phyloP scores from a whole-genome alignment of 176 grass and related monocot genomes.

The Hordeum vulgare region DNA sequence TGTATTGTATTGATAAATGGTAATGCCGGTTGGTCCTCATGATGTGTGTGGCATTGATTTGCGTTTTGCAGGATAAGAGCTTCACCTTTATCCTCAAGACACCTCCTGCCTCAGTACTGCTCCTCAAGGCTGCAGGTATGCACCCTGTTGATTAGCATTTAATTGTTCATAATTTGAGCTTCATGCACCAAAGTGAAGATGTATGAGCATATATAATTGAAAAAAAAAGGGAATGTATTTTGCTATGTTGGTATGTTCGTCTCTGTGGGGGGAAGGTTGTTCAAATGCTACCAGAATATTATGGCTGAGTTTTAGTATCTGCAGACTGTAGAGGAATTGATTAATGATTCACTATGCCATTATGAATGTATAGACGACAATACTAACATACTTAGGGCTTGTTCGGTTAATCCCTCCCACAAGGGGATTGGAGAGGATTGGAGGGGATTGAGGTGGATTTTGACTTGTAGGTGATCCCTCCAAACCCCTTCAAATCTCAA shows the following conservation, averaged over 20 bases:
- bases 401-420: too few relatives aligned
- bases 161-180: neutral
- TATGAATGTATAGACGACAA: neutral
- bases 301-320: neutral
- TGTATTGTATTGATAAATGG: too few relatives aligned
- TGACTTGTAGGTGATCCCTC: too few relatives aligned
- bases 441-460: too few relatives aligned
- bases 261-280: neutral
- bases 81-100: slow-evolving; percentile 98
- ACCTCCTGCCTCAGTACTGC: slow-evolving; percentile 85
- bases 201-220: neutral
- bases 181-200: neutral
- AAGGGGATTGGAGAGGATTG: too few relatives aligned
- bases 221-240: neutral
- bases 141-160: neutral
- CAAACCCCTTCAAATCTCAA: too few relatives aligned
- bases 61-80: slow-evolving; percentile 71
- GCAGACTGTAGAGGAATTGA: neutral
- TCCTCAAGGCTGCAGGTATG: slow-evolving; percentile 93
- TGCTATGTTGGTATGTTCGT: neutral
- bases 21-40: neutral
- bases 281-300: neutral
- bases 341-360: neutral
- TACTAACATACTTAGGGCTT: neutral
- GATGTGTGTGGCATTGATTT: neutral